These are phyloP conservation scores for Parietaria judaica DNA, from an alignment of 306 rosid genomes.

Conservation along the genomic window DNA sequence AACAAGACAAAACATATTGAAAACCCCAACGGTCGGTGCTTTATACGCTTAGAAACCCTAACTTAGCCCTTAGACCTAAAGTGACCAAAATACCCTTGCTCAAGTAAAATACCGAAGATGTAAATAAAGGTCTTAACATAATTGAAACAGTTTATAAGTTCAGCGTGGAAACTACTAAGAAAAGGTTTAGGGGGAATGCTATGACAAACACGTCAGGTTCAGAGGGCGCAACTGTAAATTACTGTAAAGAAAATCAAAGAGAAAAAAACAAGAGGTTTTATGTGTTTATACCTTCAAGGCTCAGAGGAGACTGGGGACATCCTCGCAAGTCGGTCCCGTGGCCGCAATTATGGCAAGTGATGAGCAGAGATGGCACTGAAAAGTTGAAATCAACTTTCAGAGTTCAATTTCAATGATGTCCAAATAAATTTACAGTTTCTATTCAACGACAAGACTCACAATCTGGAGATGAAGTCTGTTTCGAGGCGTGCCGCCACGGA, in stretches of 20 bases:
- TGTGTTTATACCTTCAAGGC: conserved; percentile 52
- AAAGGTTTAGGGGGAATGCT: too few species aligned
- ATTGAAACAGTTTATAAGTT: too few species aligned
- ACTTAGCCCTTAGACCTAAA: too few species aligned
- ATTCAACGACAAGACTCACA: conserved; percentile 44
- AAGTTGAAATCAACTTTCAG: conserved; percentile 10
- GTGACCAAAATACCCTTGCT: too few species aligned
- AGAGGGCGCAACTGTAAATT: background rate
- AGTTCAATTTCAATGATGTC: background rate
- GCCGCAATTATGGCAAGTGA: conserved; percentile 80
- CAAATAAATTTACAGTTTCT: background rate
- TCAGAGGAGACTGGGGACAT: conserved; percentile 76
- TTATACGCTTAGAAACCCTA: too few species aligned
- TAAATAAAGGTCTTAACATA: too few species aligned
- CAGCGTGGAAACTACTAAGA: too few species aligned
- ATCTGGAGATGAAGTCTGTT: conserved; percentile 67
- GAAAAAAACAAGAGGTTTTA: background rate
- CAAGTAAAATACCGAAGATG: too few species aligned
- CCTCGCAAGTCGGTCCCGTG: conserved; percentile 91
- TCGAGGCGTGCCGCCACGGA: conserved; percentile 97
- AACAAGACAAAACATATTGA: too few species aligned
- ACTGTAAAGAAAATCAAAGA: background rate
- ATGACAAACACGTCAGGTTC: background rate
- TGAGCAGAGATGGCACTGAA: conserved; percentile 82
- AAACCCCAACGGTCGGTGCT: too few species aligned